These are phyloP conservation scores for Telfairia occidentalis DNA, from an alignment of 331 rosid genomes.

Conservation along the genomic window DNA sequence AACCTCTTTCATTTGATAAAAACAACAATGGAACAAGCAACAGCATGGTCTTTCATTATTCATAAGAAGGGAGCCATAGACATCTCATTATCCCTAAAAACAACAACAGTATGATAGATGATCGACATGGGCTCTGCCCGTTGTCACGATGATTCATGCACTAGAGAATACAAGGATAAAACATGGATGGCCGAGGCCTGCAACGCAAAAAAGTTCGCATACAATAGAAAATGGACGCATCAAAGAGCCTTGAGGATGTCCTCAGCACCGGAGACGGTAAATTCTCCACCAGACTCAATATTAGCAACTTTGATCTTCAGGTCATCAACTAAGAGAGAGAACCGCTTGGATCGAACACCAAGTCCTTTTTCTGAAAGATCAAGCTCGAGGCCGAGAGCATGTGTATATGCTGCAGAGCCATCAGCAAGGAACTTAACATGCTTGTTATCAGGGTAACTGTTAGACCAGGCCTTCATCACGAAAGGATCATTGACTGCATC, in stretches of 20 bases:
- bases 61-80: not conserved
- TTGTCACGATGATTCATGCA: not conserved
- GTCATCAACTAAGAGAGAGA: constrained; percentile 65
- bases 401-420: constrained; percentile 73
- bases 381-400: constrained; percentile 75
- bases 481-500: constrained; percentile 74
- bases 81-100: not conserved
- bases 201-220: not conserved
- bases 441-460: constrained; percentile 75
- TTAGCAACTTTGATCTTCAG: constrained; percentile 82
- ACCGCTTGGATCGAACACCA: constrained; percentile 71
- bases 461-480: constrained; percentile 89
- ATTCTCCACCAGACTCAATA: constrained; percentile 70
- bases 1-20: not conserved
- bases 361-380: constrained; percentile 79
- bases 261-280: constrained; percentile 74
- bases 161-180: not conserved
- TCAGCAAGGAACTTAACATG: constrained; percentile 85
- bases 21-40: not conserved
- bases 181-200: not conserved
- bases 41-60: not conserved
- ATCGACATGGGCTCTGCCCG: not conserved
- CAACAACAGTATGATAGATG: not conserved
- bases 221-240: not conserved
- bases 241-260: constrained; percentile 82